Evolutionary conservation across 768 basidiomycete species (phyloP), one percentile per base, ranked within the genome.

Genomic region (Leccinum pellstonianum): DNA sequence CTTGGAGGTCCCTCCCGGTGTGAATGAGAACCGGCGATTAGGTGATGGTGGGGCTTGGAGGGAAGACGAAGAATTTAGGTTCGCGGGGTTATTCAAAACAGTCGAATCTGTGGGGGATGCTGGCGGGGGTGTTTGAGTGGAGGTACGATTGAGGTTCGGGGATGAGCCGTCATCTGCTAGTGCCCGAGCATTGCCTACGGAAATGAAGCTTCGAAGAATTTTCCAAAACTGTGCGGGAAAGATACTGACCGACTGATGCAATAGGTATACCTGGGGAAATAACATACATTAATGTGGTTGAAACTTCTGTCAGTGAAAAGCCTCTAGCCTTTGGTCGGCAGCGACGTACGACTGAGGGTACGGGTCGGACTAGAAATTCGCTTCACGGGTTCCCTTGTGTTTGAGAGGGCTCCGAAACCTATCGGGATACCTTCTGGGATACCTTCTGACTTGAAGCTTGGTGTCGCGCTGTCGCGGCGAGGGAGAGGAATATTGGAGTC

Each of bases 1-100:
- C 68, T 90, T 93, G 15, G 93, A 93, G 10, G 91, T 94, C 8
- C 88, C 89, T 2, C 86, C 88, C 1, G 90, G 87, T 14, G 87
- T 85, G 49, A 90, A 77, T 4, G 90, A 82, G 52, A 76, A 80
- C 10, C 82, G 72, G 52, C 87, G 81, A 9, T 79, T 81, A n/a
- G 87, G 78, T 19, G 78, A 79, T 10, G 70, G 58, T 9, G 77
- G 83, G 5, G 81, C 79, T 56, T 76, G 78, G 1, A 81, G 73
- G 4, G 77, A 68, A 29, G 68, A 59, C 8, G 80, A 78, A 23
- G 77, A 71, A 19, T 76, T 73, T 9, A 74, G 66, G 17, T 71
- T 64, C 10, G 68, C 57, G 4, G 76, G 46, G 38, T 66, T 55
- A 41, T 64, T 62, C 21, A 68, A 60, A 52, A 64, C 54, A 60